Percentiles rank a stretch among this genome's conserved stretches.
These are phyloP conservation scores for Emydomyces testavorans DNA, from an alignment of 2,329 filamentous ascomycete genomes.

Conservation along the genomic window DNA sequence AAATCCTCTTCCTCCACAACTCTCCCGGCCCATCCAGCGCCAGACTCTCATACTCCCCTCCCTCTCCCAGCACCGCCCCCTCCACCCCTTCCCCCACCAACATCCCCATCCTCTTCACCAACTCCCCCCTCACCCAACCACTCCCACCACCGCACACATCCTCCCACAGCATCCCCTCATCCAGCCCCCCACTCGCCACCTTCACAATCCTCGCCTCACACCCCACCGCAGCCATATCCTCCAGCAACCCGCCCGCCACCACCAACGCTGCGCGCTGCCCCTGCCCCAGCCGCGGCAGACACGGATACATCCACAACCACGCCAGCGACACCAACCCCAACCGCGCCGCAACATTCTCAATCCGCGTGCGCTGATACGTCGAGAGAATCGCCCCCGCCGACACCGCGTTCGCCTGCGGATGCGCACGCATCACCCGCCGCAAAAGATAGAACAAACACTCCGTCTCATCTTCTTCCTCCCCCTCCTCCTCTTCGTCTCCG, in stretches of 20 bases:
- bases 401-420: slow-evolving; percentile 75
- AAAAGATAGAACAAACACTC: slow-evolving; percentile 74
- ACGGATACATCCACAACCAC: slow-evolving; percentile 85
- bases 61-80: slow-evolving; percentile 76
- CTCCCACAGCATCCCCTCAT: slow-evolving; percentile 68
- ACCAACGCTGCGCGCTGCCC: slow-evolving; percentile 13
- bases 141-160: slow-evolving; percentile 51
- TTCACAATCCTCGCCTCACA: slow-evolving; percentile 90
- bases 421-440: slow-evolving; percentile 49
- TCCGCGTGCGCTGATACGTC: slow-evolving; percentile 90
- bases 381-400: slow-evolving; percentile 87
- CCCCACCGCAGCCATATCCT: slow-evolving; percentile 66
- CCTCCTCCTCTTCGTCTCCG: no score
- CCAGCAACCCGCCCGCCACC: slow-evolving; percentile 45
- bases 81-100: slow-evolving; percentile 50
- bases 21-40: slow-evolving; percentile 65
- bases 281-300: slow-evolving; percentile 46
- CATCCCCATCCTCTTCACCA: slow-evolving; percentile 41
- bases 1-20: slow-evolving; percentile 62
- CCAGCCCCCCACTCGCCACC: slow-evolving; percentile 79
- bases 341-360: slow-evolving; percentile 79
- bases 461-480: slow-evolving; percentile 56
- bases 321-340: slow-evolving; percentile 73
- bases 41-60: slow-evolving; percentile 91
- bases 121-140: slow-evolving; percentile 33